Evolutionary conservation across 306 rosid genomes (phyloP).

Genomic region (Elaeagnus macrophylla): DNA sequence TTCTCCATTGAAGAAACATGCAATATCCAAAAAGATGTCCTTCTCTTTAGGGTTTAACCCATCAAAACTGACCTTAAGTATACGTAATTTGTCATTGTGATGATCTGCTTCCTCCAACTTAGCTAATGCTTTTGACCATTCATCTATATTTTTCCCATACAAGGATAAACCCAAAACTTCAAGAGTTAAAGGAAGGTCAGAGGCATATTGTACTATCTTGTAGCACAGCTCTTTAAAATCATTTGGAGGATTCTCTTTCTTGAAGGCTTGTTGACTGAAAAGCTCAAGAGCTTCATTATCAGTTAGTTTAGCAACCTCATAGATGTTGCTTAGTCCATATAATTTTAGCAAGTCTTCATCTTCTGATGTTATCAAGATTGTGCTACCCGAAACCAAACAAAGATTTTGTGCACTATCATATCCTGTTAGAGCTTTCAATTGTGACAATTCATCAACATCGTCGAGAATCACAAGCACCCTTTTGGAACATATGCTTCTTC

Average conservation of each 20-base stretch:
- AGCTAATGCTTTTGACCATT: neutral
- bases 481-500: neutral
- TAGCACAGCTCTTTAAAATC: neutral
- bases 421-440: conserved; percentile 22
- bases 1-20: conserved; percentile 35
- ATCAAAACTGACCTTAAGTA: neutral
- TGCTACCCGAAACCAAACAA: neutral
- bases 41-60: conserved; percentile 13
- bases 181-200: conserved; percentile 11
- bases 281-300: conserved; percentile 3
- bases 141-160: neutral
- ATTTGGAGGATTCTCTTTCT: neutral
- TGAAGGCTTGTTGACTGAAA: conserved; percentile 5
- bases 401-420: neutral
- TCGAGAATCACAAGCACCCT: conserved; percentile 28
- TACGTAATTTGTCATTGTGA: conserved; percentile 1
- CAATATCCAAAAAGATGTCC: conserved; percentile 24
- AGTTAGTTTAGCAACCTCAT: conserved; percentile 2
- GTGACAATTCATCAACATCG: conserved; percentile 27
- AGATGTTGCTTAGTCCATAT: neutral
- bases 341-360: neutral
- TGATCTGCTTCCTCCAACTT: conserved; percentile 4
- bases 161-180: conserved; percentile 11
- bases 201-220: conserved; percentile 6
- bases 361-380: neutral